These are phyloP conservation scores for Pyrenopolyporus hunteri DNA, from an alignment of 495 filamentous ascomycete species.

Conservation along the genomic window DNA sequence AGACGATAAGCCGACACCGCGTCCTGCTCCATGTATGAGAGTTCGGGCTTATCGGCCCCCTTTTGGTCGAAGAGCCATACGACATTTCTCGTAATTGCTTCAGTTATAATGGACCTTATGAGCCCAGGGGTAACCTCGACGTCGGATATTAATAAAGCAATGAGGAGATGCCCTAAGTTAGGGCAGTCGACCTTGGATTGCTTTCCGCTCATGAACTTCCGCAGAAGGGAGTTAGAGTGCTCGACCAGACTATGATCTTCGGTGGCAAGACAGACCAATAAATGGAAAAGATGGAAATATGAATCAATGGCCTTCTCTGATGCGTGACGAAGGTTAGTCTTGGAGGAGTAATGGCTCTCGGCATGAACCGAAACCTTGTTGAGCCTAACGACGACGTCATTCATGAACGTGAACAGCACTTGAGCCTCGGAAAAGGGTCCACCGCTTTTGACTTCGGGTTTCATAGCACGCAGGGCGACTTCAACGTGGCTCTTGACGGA, in stretches of 20 bases:
- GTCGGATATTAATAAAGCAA: constrained; percentile 54
- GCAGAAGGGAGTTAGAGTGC: constrained; percentile 43
- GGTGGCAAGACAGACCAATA: constrained; percentile 52
- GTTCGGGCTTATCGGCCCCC: constrained; percentile 50
- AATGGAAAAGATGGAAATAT: constrained; percentile 61
- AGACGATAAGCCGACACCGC: constrained; percentile 54
- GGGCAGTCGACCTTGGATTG: constrained; percentile 51
- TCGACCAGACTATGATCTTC: constrained; percentile 35
- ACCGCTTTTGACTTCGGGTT: constrained; percentile 14
- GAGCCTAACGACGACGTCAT: constrained; percentile 57
- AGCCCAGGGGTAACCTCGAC: constrained; percentile 49
- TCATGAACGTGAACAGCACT: constrained; percentile 60
- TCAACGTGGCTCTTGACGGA: constrained; percentile 39
- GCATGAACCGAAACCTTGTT: constrained; percentile 37
- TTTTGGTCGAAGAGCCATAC: constrained; percentile 57
- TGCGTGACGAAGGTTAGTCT: constrained; percentile 53
- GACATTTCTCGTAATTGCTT: constrained; percentile 57
- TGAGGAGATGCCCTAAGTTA: constrained; percentile 57
- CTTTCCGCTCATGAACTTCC: constrained; percentile 45
- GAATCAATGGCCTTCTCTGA: constrained; percentile 60
- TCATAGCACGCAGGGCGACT: constrained; percentile 27
- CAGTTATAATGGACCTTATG: constrained; percentile 52
- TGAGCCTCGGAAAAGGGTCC: constrained; percentile 25
- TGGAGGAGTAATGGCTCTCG: not conserved
- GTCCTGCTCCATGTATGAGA: constrained; percentile 53